Evolutionary conservation across 306 rosid species (phyloP), one percentile per base, ranked within the genome.

Genomic region (Prunus davidiana): DNA sequence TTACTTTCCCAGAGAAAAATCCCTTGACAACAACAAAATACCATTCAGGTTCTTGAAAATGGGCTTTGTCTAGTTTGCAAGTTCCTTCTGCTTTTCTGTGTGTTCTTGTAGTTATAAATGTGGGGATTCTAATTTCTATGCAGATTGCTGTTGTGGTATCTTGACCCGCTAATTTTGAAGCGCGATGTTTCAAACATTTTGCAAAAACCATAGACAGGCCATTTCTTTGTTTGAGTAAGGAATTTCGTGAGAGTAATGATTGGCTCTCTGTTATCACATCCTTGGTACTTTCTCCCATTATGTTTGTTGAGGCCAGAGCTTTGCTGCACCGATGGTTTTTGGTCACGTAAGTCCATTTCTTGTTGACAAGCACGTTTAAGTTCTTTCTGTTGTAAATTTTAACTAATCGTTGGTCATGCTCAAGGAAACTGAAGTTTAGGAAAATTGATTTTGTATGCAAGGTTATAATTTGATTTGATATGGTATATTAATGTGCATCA

Each of bases 271-370:
- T 69, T 14, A 70, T 74, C 3, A 12, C 61, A 57, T 81, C 75
- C 68, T 74, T 80, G 65, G 87, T 78, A 20, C 82, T 84, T 74
- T 84, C 83, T 25, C 87, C 87, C 13, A 11, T 60, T 47, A 84
- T 84, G 85, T 81, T 84, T 65, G 73, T 81, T 55, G 85, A 81
- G 83, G 72, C 83, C 45, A 77, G 83, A 69, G 78, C 83, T 78
- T 74, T 81, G 85, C 74, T 81, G 30, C 85, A 81, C 72, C 81
- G 78, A 49, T 81, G 85, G 87, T 82, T 84, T 54, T 72, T 84
- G 30, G 49, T 74, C 67, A 84, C 85, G 87, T 81, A 79, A 74
- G 87, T 84, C 60, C 64, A 10, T 51, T 76, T 77, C 75, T 60
- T 73, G 14, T 38, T 77, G 24, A 52, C 43, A 47, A 27, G 45